Percentiles rank a stretch among this genome's conserved stretches.
Conservation (phyloP, 371 early-diverging fungal species). For the Mortierella sp. region DNA sequence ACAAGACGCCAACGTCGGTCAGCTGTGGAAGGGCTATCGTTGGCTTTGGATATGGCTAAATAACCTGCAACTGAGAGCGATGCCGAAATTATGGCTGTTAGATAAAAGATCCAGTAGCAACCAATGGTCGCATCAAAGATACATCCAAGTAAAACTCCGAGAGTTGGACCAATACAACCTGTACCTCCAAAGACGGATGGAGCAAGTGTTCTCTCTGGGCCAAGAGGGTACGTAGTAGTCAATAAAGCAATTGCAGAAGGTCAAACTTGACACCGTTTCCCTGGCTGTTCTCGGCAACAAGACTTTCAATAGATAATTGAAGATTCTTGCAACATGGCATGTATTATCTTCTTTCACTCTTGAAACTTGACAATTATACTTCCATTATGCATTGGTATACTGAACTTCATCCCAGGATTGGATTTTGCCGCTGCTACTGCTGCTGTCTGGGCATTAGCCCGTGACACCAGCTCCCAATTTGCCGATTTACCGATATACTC, state of each 20-base stretch:
- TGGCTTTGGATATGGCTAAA: constrained; percentile 35
- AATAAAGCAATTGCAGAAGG: constrained; percentile 31
- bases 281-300: too few species aligned
- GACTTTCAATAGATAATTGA: too few species aligned
- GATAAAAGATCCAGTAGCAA: constrained; percentile 46
- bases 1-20: constrained; percentile 26
- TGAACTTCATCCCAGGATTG: too few species aligned
- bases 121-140: constrained; percentile 55
- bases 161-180: constrained; percentile 40
- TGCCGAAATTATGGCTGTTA: constrained; percentile 35
- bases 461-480: too few species aligned
- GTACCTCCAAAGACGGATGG: constrained; percentile 45
- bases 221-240: constrained; percentile 34
- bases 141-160: constrained; percentile 45
- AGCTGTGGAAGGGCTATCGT: constrained; percentile 8
- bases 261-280: too few species aligned
- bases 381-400: too few species aligned
- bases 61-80: constrained; percentile 17
- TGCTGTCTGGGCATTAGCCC: too few species aligned
- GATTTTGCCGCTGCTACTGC: too few species aligned
- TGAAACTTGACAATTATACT: too few species aligned
- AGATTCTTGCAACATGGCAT: too few species aligned
- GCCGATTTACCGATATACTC: too few species aligned
- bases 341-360: too few species aligned
- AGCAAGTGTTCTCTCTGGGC: constrained; percentile 47